Evolutionary conservation across 805 yeast genomes (phyloP), one percentile per base, ranked within the genome.

Genomic region (Lipomyces oligophaga): DNA sequence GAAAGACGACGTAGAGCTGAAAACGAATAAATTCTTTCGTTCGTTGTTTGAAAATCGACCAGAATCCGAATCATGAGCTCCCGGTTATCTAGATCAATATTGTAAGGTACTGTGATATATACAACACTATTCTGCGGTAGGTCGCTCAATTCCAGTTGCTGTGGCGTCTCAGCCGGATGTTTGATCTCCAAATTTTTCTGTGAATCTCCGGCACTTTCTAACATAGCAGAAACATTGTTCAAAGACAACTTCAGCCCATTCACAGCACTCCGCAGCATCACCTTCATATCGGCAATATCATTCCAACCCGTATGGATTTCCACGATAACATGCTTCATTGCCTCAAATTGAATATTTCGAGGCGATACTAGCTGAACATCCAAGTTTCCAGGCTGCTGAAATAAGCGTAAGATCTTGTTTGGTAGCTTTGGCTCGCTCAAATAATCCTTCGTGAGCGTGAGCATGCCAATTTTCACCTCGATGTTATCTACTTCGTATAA

Each of bases 401-500:
- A 51, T 11, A 50, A 11, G 5, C 36, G 32, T 36, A 47, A 27
- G 6, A 27, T n/a, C 32, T 43, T 39, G 36, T 38, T 41, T 15
- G 40, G 42, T 3, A 40, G 34, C 20, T 22, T 15, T 6, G 20
- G 8, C 31, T 32, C 34, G 10, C 39, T 35, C 15, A 25, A 28
- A 31, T 50, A 55, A 8, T 47, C 49, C 39, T 67, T 62, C 1
- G 43, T 28, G 8, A 72, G 49, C 1, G 53, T 25, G 15, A 66
- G 57, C 19, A 60, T 58, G 4, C 63, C 63, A 19, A 63, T 39
- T 3, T 42, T 47, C 15, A 66, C 57, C 11, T 48, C 54, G n/a
- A 70, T 43, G 5, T 53, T 36, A 7, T 57, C 47, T 3, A 67
- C 57, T 4, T 51, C 58, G 49, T 74, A 69, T 1, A 50, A 20